These are phyloP conservation scores for Chaetomiaceae sp. DNA, from an alignment of 2,329 filamentous ascomycete species.

Conservation along the genomic window DNA sequence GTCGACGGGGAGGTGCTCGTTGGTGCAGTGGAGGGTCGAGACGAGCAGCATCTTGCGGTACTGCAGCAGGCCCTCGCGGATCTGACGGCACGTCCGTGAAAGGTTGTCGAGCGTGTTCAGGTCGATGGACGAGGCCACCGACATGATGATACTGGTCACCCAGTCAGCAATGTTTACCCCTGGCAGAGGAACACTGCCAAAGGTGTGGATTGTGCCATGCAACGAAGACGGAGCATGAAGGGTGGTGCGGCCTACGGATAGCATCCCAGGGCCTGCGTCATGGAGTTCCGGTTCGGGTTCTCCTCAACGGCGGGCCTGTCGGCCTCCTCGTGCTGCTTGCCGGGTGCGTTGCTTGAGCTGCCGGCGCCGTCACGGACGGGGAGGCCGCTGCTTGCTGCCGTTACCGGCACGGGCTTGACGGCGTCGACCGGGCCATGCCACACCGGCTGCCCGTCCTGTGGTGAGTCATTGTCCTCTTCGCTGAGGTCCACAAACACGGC, in stretches of 20 bases:
- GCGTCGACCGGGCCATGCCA: conserved; percentile 16
- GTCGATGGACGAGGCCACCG: conserved; percentile 74
- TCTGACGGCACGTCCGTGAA: conserved; percentile 73
- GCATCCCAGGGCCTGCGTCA: conserved; percentile 60
- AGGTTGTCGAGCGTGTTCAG: conserved; percentile 82
- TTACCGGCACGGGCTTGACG: conserved; percentile 21
- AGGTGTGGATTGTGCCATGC: conserved; percentile 3
- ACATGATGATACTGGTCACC: conserved; percentile 63
- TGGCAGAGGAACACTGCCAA: conserved; percentile 14
- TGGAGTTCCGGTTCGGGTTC: conserved; percentile 54
- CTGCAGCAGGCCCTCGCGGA: conserved; percentile 72
- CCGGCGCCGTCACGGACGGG: background rate
- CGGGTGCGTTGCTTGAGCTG: background rate
- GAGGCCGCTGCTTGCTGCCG: background rate
- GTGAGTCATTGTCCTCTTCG: conserved; percentile 30
- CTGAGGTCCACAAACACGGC: conserved; percentile 33
- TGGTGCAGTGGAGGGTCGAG: conserved; percentile 74
- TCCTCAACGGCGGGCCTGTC: conserved; percentile 28
- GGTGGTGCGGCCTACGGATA: conserved; percentile 57
- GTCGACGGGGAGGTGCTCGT: conserved; percentile 58
- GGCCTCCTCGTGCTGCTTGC: conserved; percentile 16
- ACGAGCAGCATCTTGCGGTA: conserved; percentile 69
- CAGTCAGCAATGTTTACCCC: conserved; percentile 21
- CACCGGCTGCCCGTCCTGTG: conserved; percentile 21
- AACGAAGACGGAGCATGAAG: conserved; percentile 17